A percentile compares a stretch with the other conserved stretches of the same genome.
Conservation (phyloP, 1,284 basidiomycete species). For the Gymnopus androsaceus region DNA sequence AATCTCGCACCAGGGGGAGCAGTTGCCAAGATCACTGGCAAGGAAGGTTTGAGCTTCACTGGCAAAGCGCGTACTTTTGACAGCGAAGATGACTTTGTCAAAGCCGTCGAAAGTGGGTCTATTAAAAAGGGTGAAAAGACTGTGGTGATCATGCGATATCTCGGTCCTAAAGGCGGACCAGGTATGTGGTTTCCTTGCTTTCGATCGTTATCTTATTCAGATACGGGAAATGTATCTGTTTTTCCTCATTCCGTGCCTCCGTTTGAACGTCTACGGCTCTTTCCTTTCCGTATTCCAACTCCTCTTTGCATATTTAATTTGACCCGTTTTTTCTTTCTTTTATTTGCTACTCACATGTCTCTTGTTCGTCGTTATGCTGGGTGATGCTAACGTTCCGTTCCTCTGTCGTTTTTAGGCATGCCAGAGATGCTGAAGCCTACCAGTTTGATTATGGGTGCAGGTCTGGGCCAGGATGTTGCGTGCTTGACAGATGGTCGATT, state of each 20-base stretch:
- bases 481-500: conserved; percentile 94
- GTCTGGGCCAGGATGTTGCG: conserved; percentile 87
- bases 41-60: conserved; percentile 84
- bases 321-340: conserved; percentile 15
- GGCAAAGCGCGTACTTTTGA: conserved; percentile 87
- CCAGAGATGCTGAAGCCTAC: conserved; percentile 95
- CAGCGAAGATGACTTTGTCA: conserved; percentile 78
- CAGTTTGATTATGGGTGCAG: conserved; percentile 89
- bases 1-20: conserved; percentile 92
- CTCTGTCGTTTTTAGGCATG: conserved; percentile 60
- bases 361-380: conserved; percentile 13
- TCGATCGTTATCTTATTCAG: conserved; percentile 10
- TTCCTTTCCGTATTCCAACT: conserved; percentile 1
- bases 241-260: conserved; percentile 15
- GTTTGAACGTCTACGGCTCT: background rate
- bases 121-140: conserved; percentile 89
- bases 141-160: conserved; percentile 86
- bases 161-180: conserved; percentile 89
- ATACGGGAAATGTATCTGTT: conserved; percentile 8
- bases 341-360: conserved; percentile 7
- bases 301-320: background rate
- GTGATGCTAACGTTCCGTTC: conserved; percentile 1
- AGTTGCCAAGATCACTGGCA: conserved; percentile 94
- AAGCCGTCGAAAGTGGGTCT: conserved; percentile 77
- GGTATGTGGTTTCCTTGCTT: conserved; percentile 47